Conservation (phyloP, 2,329 filamentous ascomycete genomes). For the Helotiales sp. region DNA sequence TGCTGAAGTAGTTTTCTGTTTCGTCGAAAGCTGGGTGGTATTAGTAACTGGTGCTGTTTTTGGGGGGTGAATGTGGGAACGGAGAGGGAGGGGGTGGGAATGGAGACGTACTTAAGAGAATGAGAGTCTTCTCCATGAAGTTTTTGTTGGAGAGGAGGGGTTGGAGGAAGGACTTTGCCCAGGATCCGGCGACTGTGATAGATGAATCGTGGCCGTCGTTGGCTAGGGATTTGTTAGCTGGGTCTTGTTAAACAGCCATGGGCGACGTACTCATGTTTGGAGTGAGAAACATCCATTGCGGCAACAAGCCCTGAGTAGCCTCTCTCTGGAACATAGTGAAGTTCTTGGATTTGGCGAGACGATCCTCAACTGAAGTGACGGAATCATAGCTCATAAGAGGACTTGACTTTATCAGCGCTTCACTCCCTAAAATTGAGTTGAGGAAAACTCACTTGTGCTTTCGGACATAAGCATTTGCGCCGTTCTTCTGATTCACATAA, state of each 20-base stretch:
- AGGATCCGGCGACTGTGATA: constrained; percentile 69
- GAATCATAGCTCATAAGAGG: constrained; percentile 67
- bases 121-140: constrained; percentile 58
- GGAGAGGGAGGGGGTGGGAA: constrained; percentile 48
- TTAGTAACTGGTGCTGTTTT: constrained; percentile 64
- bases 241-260: background rate
- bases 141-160: constrained; percentile 71
- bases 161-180: constrained; percentile 71
- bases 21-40: constrained; percentile 63
- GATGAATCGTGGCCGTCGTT: constrained; percentile 76
- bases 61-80: constrained; percentile 56
- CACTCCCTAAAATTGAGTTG: background rate
- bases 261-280: constrained; percentile 64
- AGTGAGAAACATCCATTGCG: constrained; percentile 75
- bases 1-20: constrained; percentile 54
- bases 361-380: constrained; percentile 60
- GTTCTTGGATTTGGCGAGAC: constrained; percentile 75
- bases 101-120: constrained; percentile 53
- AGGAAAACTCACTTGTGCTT: constrained; percentile 68
- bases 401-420: constrained; percentile 24
- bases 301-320: constrained; percentile 64
- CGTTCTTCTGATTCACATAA: constrained; percentile 67
- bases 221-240: constrained; percentile 48
- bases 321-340: constrained; percentile 71
- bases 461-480: constrained; percentile 76